Evolutionary conservation across 208 protist genomes (phyloP).

Genomic region (Acanthamoeba rhysodes): DNA sequence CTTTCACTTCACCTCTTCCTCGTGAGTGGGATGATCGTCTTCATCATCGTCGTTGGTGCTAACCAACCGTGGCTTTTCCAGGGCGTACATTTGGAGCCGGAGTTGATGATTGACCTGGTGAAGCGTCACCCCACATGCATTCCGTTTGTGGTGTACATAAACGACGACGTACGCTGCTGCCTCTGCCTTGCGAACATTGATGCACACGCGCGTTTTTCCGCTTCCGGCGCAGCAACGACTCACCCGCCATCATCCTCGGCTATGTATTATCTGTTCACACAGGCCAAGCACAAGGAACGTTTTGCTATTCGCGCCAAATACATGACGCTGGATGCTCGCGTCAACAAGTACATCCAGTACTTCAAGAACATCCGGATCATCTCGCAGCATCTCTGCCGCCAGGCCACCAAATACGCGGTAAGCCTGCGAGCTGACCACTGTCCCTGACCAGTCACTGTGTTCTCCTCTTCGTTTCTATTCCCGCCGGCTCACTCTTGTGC

Average conservation of each 20-base stretch:
- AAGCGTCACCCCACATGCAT: conserved; percentile 87
- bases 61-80: neutral
- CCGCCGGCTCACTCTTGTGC: neutral
- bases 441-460: neutral
- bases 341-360: conserved; percentile 94
- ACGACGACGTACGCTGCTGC: conserved; percentile 85
- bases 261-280: neutral
- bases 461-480: neutral
- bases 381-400: conserved; percentile 90
- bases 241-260: neutral
- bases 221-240: neutral
- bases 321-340: conserved; percentile 92
- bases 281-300: conserved; percentile 92
- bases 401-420: conserved; percentile 82
- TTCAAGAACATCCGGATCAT: conserved; percentile 94
- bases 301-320: conserved; percentile 94
- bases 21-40: neutral
- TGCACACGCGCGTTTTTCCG: neutral
- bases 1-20: neutral
- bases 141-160: conserved; percentile 92
- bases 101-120: conserved; percentile 86
- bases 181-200: neutral
- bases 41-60: neutral
- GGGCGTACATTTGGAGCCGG: conserved; percentile 88
- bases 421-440: neutral